Conservation (phyloP, 495 filamentous ascomycete species). For the Pyrenula aspistea region DNA sequence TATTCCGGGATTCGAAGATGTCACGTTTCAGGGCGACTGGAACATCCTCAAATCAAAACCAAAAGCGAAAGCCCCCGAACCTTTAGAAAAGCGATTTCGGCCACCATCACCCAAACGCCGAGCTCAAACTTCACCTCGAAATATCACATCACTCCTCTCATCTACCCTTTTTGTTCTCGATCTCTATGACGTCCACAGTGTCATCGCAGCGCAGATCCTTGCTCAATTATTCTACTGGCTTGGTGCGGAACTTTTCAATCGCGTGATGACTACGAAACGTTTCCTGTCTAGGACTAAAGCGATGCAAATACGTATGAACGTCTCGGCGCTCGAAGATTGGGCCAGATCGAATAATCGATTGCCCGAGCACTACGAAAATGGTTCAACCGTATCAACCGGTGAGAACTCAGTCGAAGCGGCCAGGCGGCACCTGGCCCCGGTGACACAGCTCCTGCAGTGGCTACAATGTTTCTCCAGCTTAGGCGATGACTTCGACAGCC, state of each 20-base stretch:
- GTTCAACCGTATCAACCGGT: constrained; percentile 73
- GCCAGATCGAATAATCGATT: constrained; percentile 83
- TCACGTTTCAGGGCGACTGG: constrained; percentile 97
- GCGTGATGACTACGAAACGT: constrained; percentile 88
- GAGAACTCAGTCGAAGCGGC: constrained; percentile 77
- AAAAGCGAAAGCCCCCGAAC: constrained; percentile 69
- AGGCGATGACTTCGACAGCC: constrained; percentile 79
- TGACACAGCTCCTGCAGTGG: constrained; percentile 95
- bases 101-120: constrained; percentile 91
- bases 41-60: constrained; percentile 85
- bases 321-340: constrained; percentile 93
- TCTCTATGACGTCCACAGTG: constrained; percentile 95
- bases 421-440: constrained; percentile 70
- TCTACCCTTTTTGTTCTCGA: constrained; percentile 96
- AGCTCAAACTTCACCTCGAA: constrained; percentile 83
- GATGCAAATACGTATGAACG: constrained; percentile 99
- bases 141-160: constrained; percentile 92
- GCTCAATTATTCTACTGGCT: constrained; percentile 96
- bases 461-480: constrained; percentile 94
- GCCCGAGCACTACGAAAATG: constrained; percentile 91
- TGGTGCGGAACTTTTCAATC: constrained; percentile 92
- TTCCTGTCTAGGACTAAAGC: constrained; percentile 96
- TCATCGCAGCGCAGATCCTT: constrained; percentile 85
- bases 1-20: constrained; percentile 92
- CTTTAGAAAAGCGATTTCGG: constrained; percentile 81